phyloP scores from a whole-genome alignment of 2,329 filamentous ascomycete species.

The Diplodia seriata region DNA sequence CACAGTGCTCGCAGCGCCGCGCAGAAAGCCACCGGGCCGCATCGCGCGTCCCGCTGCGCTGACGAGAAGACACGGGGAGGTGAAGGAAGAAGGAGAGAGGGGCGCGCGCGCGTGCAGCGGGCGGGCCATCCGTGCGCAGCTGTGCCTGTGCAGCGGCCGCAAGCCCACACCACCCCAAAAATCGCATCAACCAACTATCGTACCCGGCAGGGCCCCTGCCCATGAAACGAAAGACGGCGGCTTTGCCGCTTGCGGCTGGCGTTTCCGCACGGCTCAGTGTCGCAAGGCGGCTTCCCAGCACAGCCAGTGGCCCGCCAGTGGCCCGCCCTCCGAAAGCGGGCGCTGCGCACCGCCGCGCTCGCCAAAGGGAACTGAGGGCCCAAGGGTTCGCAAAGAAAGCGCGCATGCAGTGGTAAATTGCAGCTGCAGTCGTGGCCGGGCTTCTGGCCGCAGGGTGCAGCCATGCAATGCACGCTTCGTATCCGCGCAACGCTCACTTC shows the following conservation, averaged over 20 bases:
- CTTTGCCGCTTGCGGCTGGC: conserved; percentile 26
- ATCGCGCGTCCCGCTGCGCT: neutral
- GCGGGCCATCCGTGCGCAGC: conserved; percentile 14
- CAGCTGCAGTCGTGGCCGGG: neutral
- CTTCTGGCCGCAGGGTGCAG: neutral
- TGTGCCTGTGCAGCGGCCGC: too few species aligned
- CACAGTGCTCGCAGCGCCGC: neutral
- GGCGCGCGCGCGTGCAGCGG: neutral
- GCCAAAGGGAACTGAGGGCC: neutral
- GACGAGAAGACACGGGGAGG: neutral
- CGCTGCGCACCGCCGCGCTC: neutral
- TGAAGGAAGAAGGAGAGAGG: neutral
- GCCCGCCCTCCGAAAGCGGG: conserved; percentile 2
- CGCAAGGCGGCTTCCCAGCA: conserved; percentile 7
- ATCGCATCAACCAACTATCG: neutral
- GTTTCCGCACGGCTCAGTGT: conserved; percentile 12
- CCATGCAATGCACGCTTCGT: neutral
- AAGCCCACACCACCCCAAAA: neutral
- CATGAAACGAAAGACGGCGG: conserved; percentile 16
- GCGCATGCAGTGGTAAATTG: neutral
- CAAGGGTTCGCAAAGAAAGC: neutral
- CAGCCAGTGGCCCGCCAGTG: neutral
- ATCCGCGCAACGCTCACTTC: neutral
- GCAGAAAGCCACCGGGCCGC: too few species aligned
- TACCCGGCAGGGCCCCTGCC: neutral